These are phyloP conservation scores for Hypoxylon rickii DNA, from an alignment of 495 filamentous ascomycete genomes.

Conservation along the genomic window DNA sequence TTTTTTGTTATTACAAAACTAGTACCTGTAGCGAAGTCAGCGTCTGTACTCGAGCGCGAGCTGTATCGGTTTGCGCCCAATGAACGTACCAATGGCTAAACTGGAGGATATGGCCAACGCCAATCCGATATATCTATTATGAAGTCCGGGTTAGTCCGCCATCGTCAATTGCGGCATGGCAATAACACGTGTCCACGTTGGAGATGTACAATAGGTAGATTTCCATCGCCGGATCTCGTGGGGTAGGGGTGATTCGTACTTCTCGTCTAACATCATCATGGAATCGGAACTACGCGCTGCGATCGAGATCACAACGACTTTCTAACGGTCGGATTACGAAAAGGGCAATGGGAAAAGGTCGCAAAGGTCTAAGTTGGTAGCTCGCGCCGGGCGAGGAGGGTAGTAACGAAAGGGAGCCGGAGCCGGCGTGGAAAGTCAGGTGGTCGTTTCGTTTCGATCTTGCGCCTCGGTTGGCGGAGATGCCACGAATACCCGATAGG, in stretches of 20 bases:
- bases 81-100: constrained; percentile 83
- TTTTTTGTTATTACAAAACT: constrained; percentile 96
- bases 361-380: constrained; percentile 23
- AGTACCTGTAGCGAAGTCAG: constrained; percentile 62
- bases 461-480: constrained; percentile 35
- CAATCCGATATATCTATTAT: constrained; percentile 82
- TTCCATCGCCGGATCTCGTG: constrained; percentile 3
- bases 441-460: constrained; percentile 16
- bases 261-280: constrained; percentile 79
- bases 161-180: constrained; percentile 5
- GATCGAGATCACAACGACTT: constrained; percentile 30
- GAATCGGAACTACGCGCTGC: constrained; percentile 30
- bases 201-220: neutral
- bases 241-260: constrained; percentile 60
- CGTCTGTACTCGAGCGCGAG: neutral
- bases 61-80: neutral
- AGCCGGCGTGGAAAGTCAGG: constrained; percentile 19
- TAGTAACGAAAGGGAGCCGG: constrained; percentile 20
- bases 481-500: constrained; percentile 38
- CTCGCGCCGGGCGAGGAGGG: constrained; percentile 50
- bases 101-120: constrained; percentile 88
- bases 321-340: constrained; percentile 1
- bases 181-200: neutral
- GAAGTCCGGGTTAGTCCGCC: constrained; percentile 41
- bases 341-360: constrained; percentile 10